Percentiles rank a stretch among this genome's conserved stretches.
Evolutionary conservation across 2,329 filamentous ascomycete genomes (phyloP).

Genomic region (Geoglossum cookeanum): DNA sequence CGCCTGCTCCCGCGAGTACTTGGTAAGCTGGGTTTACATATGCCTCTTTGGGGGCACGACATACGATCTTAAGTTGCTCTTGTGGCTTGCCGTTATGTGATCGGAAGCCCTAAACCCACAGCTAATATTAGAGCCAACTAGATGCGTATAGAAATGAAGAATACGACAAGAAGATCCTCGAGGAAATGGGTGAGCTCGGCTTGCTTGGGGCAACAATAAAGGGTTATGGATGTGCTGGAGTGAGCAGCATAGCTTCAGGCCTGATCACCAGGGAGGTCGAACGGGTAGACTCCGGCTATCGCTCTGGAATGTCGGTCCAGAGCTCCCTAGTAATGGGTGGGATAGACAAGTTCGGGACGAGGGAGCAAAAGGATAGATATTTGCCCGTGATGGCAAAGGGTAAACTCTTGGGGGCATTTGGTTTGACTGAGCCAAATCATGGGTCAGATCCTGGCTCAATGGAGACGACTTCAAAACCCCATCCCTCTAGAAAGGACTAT

Average conservation of each 20-base stretch:
- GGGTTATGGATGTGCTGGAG: constrained; percentile 75
- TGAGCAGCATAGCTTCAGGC: constrained; percentile 72
- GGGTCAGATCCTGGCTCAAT: constrained; percentile 81
- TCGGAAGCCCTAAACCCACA: neutral
- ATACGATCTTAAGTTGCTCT: neutral
- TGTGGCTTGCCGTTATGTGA: constrained; percentile 3
- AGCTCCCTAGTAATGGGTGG: constrained; percentile 87
- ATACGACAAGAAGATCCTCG: constrained; percentile 68
- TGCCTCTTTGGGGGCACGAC: constrained; percentile 5
- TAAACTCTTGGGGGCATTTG: constrained; percentile 68
- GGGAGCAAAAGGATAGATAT: constrained; percentile 72
- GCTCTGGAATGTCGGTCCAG: constrained; percentile 85
- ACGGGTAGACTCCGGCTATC: constrained; percentile 77
- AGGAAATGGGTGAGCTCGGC: constrained; percentile 87
- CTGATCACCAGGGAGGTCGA: constrained; percentile 82
- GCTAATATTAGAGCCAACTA: constrained; percentile 17
- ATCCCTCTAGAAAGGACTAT: constrained; percentile 69
- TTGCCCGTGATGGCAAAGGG: constrained; percentile 68
- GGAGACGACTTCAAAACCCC: constrained; percentile 71
- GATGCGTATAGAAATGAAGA: constrained; percentile 74
- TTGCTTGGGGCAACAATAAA: constrained; percentile 70
- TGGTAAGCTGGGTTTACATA: constrained; percentile 33
- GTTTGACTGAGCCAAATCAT: constrained; percentile 82
- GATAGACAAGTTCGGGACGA: constrained; percentile 71
- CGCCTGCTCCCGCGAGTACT: constrained; percentile 67